These are phyloP conservation scores for Hemileia vastatrix DNA, from an alignment of 1,284 basidiomycete genomes.

Conservation along the genomic window DNA sequence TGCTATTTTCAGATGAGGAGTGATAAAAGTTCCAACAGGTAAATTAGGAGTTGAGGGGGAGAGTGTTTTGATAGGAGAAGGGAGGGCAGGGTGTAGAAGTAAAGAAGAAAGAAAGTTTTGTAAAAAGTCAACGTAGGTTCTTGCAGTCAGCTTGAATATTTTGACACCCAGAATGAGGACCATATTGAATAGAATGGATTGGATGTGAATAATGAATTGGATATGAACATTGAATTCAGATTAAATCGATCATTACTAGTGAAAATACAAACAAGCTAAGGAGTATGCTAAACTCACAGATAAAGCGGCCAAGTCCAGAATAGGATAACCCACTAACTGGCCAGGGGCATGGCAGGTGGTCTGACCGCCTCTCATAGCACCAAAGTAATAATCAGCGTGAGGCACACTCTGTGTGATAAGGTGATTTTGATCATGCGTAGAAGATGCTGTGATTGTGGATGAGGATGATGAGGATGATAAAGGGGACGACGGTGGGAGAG, in stretches of 20 bases:
- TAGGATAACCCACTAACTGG: conserved; percentile 89
- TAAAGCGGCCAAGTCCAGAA: conserved; percentile 65
- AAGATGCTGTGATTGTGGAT: too few relatives aligned
- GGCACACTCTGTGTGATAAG: not conserved
- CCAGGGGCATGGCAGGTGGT: conserved; percentile 97
- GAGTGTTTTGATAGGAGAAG: conserved; percentile 20
- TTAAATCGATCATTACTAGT: not conserved
- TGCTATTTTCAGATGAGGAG: conserved; percentile 61
- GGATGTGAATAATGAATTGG: not conserved
- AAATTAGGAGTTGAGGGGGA: conserved; percentile 9
- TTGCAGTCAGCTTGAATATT: conserved; percentile 44
- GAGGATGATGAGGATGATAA: too few relatives aligned
- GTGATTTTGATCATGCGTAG: too few relatives aligned
- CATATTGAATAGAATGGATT: not conserved
- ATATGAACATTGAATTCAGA: not conserved
- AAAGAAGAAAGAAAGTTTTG: conserved; percentile 46
- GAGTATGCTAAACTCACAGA: conserved; percentile 47
- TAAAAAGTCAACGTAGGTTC: conserved; percentile 49
- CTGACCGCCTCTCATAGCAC: conserved; percentile 62
- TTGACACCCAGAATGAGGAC: conserved; percentile 5
- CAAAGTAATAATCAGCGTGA: conserved; percentile 2
- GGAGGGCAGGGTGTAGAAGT: conserved; percentile 28
- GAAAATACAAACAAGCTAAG: not conserved
- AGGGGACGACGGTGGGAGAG: too few relatives aligned
- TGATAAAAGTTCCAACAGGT: conserved; percentile 27